phyloP scores from a whole-genome alignment of 2,329 filamentous ascomycete species.

The Hirsutella minnesotensis region DNA sequence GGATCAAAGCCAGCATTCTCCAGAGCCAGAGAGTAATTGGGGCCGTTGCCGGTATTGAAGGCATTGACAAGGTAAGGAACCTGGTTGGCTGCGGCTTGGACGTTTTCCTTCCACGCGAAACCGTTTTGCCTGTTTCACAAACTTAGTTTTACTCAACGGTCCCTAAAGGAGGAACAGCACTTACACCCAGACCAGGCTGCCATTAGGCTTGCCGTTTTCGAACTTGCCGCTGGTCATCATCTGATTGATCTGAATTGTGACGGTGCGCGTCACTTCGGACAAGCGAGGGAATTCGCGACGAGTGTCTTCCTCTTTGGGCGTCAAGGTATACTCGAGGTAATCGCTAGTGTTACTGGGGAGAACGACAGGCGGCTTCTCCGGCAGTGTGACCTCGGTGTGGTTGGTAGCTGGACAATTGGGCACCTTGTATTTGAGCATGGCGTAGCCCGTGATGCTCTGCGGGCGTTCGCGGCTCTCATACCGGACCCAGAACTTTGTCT shows the following conservation, averaged over 20 bases:
- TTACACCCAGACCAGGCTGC: constrained; percentile 24
- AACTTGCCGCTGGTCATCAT: constrained; percentile 19
- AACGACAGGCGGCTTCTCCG: constrained; percentile 10
- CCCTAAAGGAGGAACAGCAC: background rate
- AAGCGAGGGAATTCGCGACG: constrained; percentile 22
- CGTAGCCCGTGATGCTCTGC: constrained; percentile 4
- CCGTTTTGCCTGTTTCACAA: constrained; percentile 16
- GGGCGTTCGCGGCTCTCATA: constrained; percentile 40
- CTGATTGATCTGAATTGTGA: constrained; percentile 34
- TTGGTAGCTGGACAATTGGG: constrained; percentile 1
- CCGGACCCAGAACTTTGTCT: constrained; percentile 31
- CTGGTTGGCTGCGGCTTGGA: constrained; percentile 1
- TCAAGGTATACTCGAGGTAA: constrained; percentile 36
- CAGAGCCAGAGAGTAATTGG: constrained; percentile 37
- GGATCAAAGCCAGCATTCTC: constrained; percentile 44
- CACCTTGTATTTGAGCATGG: constrained; percentile 1
- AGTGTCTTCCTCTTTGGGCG: constrained; percentile 14
- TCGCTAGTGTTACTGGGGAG: constrained; percentile 21
- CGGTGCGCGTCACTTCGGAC: constrained; percentile 34
- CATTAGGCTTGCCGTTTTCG: constrained; percentile 15
- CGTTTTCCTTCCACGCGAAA: constrained; percentile 30
- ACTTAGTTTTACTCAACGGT: background rate
- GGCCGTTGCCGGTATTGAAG: constrained; percentile 36
- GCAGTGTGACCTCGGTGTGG: constrained; percentile 2
- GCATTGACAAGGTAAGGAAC: constrained; percentile 39